Base-by-base conservation (phyloP, 1,284 basidiomycete species). In the Ceratobasidium sp. region DNA sequence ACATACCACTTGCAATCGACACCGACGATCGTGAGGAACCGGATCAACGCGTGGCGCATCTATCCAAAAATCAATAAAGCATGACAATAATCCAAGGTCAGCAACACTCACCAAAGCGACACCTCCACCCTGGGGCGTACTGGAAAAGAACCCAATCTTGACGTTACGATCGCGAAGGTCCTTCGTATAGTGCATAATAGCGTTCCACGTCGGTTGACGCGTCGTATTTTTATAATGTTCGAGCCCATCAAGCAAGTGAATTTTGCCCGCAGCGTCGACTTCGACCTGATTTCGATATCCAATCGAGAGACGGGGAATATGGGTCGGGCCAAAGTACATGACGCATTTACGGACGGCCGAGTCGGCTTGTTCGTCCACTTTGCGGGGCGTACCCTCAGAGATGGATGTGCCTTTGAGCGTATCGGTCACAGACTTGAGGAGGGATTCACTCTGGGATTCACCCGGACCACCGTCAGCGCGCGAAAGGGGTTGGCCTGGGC, bases 61-160 rank as follows among this genome's bases (percentile, higher is more conserved):
- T 94, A 82, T 46, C 2, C 12, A n/a, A n/a, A n/a, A n/a, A n/a
- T n/a, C n/a, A n/a, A n/a, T n/a, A n/a, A n/a, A n/a, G n/a, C n/a
- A n/a, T n/a, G n/a, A n/a, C n/a, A n/a, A n/a, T n/a, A n/a, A n/a
- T n/a, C n/a, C n/a, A n/a, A n/a, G n/a, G n/a, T n/a, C n/a, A n/a
- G n/a, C n/a, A n/a, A n/a, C n/a, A n/a, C 91, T 84, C 83, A 94
- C 93, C 71, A 96, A 89, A 57, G 95, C 95, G 79, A 96, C 95
- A 84, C 95, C 95, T 84, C 94, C 92, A 88, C 94, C 95, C 86
- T 96, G 95, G 7, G 95, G 95, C 7, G 95, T 96, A 15, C 94
- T 95, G 42, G 93, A 94, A 85, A 96, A 96, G 89, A 96, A 96
- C 48, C 91, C 92, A 79, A 96, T 93, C 85, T 94, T 94, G 83